These are phyloP conservation scores for Chrysochromulina parva DNA, from an alignment of 78 protist species.

Conservation along the genomic window DNA sequence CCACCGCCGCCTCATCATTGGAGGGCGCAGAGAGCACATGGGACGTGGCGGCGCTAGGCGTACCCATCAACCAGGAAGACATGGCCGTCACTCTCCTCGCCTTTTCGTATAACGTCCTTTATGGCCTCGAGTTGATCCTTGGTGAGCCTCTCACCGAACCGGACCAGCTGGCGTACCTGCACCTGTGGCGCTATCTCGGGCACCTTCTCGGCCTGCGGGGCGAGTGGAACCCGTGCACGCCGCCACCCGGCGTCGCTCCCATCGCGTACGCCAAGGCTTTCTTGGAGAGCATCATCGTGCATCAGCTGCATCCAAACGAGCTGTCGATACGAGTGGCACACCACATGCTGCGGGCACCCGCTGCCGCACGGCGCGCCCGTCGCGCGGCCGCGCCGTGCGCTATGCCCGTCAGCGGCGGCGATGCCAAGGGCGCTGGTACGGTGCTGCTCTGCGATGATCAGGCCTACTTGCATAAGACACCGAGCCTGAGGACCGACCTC, in stretches of 20 bases:
- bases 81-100: constrained; percentile 31
- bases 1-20: too few species aligned
- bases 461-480: too few species aligned
- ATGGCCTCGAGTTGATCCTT: background rate
- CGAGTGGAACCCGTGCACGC: background rate
- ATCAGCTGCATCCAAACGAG: background rate
- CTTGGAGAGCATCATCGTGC: background rate
- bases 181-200: constrained; percentile 41
- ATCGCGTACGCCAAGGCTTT: background rate
- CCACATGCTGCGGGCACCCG: background rate
- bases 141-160: background rate
- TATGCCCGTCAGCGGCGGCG: background rate
- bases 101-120: constrained; percentile 17
- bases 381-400: background rate
- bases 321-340: background rate
- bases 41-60: background rate
- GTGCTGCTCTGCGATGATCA: too few species aligned
- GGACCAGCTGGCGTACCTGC: background rate
- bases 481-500: background rate
- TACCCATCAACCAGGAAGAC: constrained; percentile 29
- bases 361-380: background rate
- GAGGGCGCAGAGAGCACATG: background rate
- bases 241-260: too few species aligned
- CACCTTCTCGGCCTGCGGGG: constrained; percentile 5
- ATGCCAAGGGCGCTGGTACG: too few species aligned